Conservation (phyloP, 2,329 filamentous ascomycete species). For the Meredithiella fracta region DNA sequence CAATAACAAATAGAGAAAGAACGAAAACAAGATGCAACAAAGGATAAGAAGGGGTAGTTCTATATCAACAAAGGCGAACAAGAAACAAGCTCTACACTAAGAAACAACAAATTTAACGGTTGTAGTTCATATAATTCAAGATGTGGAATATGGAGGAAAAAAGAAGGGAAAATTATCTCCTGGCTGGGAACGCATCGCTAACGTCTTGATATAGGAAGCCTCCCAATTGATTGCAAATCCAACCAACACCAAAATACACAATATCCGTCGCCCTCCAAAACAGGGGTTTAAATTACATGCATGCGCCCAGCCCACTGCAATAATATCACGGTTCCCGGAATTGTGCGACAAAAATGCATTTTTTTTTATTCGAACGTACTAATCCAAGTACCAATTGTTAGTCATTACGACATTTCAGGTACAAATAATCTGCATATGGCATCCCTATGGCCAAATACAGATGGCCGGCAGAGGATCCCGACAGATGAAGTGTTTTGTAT, state of each 20-base stretch:
- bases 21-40: no score
- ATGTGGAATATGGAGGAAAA: not conserved
- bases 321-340: not conserved
- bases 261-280: not conserved
- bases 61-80: not conserved
- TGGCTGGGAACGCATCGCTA: not conserved
- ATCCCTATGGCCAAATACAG: not conserved
- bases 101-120: not conserved
- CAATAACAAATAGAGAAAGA: not conserved
- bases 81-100: not conserved
- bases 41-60: not conserved
- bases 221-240: not conserved
- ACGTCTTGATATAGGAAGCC: not conserved
- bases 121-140: not conserved
- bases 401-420: not conserved
- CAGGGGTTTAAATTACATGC: conserved; percentile 12
- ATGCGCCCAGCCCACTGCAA: not conserved
- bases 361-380: no score
- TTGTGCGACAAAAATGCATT: not conserved
- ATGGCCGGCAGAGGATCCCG: not conserved
- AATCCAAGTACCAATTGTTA: not conserved
- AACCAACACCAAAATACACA: not conserved
- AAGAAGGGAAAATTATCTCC: not conserved
- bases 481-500: not conserved
- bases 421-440: not conserved